phyloP scores from a whole-genome alignment of 139 green algal genomes.

The Edaphochlamys debaryana region DNA sequence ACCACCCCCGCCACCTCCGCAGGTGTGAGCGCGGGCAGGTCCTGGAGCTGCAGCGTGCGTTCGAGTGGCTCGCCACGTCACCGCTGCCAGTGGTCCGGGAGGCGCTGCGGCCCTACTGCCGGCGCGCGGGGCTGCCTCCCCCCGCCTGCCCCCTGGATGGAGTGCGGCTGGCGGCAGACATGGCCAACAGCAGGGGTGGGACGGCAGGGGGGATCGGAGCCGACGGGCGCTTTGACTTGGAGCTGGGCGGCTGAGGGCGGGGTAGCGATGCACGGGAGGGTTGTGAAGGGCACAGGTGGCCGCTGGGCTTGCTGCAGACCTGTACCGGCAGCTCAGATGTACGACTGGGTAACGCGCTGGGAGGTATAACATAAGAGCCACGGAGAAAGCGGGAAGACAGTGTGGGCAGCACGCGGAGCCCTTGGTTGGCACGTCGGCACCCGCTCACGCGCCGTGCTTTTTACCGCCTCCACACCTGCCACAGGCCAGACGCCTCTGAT shows the following conservation, averaged over 20 bases:
- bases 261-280: too few relatives aligned
- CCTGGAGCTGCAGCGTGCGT: not conserved
- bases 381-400: too few relatives aligned
- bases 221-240: too few relatives aligned
- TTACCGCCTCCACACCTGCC: not conserved
- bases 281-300: too few relatives aligned
- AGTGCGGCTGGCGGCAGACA: constrained; percentile 1
- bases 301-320: too few relatives aligned
- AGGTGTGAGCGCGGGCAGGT: too few relatives aligned
- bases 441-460: not conserved
- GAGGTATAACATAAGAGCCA: not conserved
- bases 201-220: not conserved
- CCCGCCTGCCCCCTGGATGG: not conserved
- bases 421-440: too few relatives aligned
- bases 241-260: too few relatives aligned
- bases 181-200: constrained; percentile 14
- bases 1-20: too few relatives aligned
- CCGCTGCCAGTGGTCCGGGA: not conserved
- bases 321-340: too few relatives aligned
- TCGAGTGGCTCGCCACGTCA: not conserved
- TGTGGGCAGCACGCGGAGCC: too few relatives aligned
- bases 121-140: not conserved
- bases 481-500: constrained; percentile 55
- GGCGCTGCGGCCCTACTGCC: constrained; percentile 17
- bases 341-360: not conserved